A percentile compares a stretch with the other conserved stretches of the same genome.
These are phyloP conservation scores for Sporothrix inflata DNA, from an alignment of 2,329 filamentous ascomycete species.

Conservation along the genomic window DNA sequence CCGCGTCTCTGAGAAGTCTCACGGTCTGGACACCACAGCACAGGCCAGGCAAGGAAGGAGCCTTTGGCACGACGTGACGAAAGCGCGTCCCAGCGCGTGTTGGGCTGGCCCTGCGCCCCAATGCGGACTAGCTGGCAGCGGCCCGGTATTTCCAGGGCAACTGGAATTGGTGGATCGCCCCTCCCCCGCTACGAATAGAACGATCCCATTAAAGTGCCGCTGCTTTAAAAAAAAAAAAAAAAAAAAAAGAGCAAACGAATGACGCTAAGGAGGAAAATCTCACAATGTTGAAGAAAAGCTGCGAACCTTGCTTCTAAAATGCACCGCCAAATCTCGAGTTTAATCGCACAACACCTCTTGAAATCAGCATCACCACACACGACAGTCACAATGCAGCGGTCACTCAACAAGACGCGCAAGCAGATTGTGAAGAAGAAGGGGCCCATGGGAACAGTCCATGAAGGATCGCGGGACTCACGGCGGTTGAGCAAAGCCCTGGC, in stretches of 20 bases:
- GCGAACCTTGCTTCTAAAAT: neutral
- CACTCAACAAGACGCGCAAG: constrained; percentile 82
- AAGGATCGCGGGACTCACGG: constrained; percentile 84
- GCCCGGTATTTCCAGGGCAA: constrained; percentile 34
- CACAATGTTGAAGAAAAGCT: neutral
- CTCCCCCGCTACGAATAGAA: constrained; percentile 28
- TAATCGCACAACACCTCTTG: neutral
- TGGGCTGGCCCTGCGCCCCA: constrained; percentile 2
- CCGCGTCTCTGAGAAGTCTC: constrained; percentile 8
- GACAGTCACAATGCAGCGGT: constrained; percentile 66
- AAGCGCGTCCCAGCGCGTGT: constrained; percentile 33
- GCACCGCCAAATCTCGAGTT: neutral
- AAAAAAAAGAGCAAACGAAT: neutral
- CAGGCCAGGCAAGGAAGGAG: constrained; percentile 10
- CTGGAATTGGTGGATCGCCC: constrained; percentile 25
- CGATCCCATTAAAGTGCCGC: constrained; percentile 5
- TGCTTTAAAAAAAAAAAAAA: constrained; percentile 24
- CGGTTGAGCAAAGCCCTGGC: constrained; percentile 77
- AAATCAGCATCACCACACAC: neutral
- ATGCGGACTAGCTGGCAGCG: constrained; percentile 27
- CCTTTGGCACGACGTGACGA: constrained; percentile 22
- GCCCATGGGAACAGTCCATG: constrained; percentile 75
- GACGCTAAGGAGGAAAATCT: constrained; percentile 1
- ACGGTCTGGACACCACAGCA: neutral
- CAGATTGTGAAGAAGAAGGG: constrained; percentile 82